These are phyloP conservation scores for Tuctoria greenei DNA, from an alignment of 176 grass and related monocot genomes.

Conservation along the genomic window DNA sequence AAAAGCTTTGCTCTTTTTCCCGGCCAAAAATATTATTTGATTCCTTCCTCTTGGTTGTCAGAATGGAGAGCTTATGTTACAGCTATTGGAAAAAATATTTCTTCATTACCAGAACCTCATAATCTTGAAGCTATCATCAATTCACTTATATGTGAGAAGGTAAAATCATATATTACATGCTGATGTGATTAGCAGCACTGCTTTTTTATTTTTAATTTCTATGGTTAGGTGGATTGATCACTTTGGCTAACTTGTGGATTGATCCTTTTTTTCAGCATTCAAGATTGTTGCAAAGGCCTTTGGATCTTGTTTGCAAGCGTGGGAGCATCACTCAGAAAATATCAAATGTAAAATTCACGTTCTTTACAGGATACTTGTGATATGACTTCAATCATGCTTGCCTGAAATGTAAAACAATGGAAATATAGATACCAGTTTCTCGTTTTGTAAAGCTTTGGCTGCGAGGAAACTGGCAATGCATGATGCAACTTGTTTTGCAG, in stretches of 20 bases:
- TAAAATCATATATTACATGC: no score
- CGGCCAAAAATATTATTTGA: conserved; percentile 76
- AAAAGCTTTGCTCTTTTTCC: conserved; percentile 66
- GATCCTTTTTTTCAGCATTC: conserved; percentile 80
- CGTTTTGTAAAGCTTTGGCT: neutral
- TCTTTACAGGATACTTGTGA: neutral
- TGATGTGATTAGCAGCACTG: neutral
- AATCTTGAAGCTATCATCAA: conserved; percentile 59
- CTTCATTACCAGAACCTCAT: conserved; percentile 66
- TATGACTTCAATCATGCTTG: neutral
- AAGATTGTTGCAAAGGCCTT: conserved; percentile 73
- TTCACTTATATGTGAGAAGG: conserved; percentile 93
- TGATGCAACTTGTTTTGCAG: neutral
- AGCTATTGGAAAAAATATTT: conserved; percentile 90
- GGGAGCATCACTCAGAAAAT: conserved; percentile 80
- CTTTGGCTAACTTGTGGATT: conserved; percentile 25
- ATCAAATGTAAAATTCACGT: conserved; percentile 62
- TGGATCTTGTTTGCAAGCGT: conserved; percentile 86
- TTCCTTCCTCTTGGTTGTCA: conserved; percentile 86
- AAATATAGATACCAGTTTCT: neutral
- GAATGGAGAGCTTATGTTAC: conserved; percentile 90
- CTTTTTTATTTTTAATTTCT: neutral
- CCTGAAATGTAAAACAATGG: neutral
- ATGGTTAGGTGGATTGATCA: neutral
- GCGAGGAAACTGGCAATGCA: neutral